Evolutionary conservation across 768 basidiomycete species (phyloP).

Genomic region (Tricholoma matsutake): DNA sequence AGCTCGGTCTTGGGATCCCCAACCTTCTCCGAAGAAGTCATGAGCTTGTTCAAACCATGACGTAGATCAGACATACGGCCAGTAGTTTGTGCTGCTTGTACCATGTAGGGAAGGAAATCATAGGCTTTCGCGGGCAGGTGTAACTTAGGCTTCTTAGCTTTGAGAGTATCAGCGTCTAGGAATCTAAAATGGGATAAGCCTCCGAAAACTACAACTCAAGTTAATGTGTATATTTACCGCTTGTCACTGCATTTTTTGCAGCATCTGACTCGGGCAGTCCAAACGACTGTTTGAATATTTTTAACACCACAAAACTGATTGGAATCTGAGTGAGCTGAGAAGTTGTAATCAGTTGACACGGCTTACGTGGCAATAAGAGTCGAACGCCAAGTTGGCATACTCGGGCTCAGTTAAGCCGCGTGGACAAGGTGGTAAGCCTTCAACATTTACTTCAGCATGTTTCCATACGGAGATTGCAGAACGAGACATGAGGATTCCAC

Average conservation of each 20-base stretch:
- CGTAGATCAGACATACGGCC: not conserved
- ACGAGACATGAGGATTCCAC: not conserved
- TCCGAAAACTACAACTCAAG: not conserved
- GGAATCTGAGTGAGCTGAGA: constrained; percentile 14
- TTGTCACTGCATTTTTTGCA: not conserved
- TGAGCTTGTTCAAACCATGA: not conserved
- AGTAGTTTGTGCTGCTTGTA: not conserved
- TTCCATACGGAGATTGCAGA: constrained; percentile 1
- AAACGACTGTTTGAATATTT: not conserved
- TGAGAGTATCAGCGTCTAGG: not conserved
- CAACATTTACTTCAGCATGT: not conserved
- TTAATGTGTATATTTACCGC: not conserved
- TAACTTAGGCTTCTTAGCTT: not conserved
- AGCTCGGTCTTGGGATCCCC: too few species aligned
- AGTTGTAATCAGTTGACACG: too few species aligned
- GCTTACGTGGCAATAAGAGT: not conserved
- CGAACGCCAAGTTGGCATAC: not conserved
- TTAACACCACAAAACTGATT: constrained; percentile 41
- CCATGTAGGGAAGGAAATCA: not conserved
- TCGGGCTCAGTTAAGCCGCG: not conserved
- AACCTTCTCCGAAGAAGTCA: not conserved
- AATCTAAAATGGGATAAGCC: not conserved
- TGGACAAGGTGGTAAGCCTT: not conserved
- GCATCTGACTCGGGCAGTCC: not conserved
- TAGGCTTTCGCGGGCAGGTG: not conserved